phyloP scores from a whole-genome alignment of 2,329 filamentous ascomycete species.

The Fusarium keratoplasticum region DNA sequence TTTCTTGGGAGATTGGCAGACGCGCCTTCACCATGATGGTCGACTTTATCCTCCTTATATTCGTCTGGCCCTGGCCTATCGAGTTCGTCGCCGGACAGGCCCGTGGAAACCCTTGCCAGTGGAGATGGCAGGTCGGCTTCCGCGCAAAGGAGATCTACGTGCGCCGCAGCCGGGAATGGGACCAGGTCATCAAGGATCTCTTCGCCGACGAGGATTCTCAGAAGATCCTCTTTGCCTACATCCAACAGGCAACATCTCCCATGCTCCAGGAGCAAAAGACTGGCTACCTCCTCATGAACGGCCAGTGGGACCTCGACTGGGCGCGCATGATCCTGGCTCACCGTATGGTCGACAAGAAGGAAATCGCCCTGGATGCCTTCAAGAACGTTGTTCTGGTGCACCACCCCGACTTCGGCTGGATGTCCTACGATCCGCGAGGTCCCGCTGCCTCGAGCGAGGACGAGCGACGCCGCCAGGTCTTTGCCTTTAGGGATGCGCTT shows the following conservation, averaged over 20 bases:
- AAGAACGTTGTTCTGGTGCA: constrained; percentile 77
- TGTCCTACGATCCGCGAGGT: constrained; percentile 68
- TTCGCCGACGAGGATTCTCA: constrained; percentile 62
- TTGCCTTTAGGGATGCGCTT: constrained; percentile 83
- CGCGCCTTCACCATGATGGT: constrained; percentile 76
- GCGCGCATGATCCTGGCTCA: constrained; percentile 81
- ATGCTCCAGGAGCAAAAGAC: constrained; percentile 80
- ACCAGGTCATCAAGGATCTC: constrained; percentile 66
- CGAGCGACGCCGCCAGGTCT: constrained; percentile 77
- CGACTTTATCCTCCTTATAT: constrained; percentile 77
- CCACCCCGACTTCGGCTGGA: constrained; percentile 76
- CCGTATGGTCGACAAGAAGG: constrained; percentile 72
- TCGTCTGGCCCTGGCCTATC: constrained; percentile 79
- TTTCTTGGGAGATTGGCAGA: constrained; percentile 67
- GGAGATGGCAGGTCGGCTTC: constrained; percentile 83
- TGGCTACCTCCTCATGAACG: constrained; percentile 87
- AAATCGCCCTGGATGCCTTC: constrained; percentile 73
- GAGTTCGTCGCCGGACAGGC: constrained; percentile 74
- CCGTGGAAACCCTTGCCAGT: constrained; percentile 72
- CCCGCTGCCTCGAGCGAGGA: constrained; percentile 67
- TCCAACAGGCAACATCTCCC: constrained; percentile 77
- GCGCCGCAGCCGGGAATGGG: constrained; percentile 81
- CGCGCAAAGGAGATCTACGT: constrained; percentile 84
- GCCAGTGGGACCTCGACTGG: constrained; percentile 90
- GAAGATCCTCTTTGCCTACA: constrained; percentile 69